These are phyloP conservation scores for Trypanosoma caninum DNA, from an alignment of 208 protist genomes.

Conservation along the genomic window DNA sequence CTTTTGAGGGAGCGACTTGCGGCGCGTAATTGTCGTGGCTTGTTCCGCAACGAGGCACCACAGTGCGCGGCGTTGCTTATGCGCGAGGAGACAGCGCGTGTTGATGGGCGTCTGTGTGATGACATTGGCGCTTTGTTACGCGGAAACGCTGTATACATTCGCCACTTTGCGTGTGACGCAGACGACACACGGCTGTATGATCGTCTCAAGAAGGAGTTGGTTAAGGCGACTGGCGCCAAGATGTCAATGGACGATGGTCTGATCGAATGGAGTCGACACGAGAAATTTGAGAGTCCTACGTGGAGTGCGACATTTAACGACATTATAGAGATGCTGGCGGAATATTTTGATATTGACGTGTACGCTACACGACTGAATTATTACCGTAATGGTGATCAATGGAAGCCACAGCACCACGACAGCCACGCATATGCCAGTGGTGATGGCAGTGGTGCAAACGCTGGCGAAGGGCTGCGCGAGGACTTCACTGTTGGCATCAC, in stretches of 20 bases:
- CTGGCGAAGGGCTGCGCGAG: conserved; percentile 53
- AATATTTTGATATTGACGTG: conserved; percentile 90
- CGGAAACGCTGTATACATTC: conserved; percentile 87
- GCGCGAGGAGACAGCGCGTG: conserved; percentile 57
- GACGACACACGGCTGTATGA: conserved; percentile 65
- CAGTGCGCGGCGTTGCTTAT: conserved; percentile 60
- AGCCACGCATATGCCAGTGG: conserved; percentile 84
- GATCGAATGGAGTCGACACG: conserved; percentile 91
- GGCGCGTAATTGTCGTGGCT: conserved; percentile 20
- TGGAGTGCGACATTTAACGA: conserved; percentile 79
- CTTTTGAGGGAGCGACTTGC: conserved; percentile 44
- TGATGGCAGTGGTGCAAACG: background rate
- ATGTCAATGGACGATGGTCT: conserved; percentile 60
- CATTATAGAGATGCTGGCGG: conserved; percentile 80
- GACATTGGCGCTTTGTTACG: conserved; percentile 65
- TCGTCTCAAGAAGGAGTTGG: conserved; percentile 63
- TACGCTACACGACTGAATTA: conserved; percentile 92
- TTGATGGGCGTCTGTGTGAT: conserved; percentile 68
- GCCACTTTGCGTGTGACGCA: conserved; percentile 66
- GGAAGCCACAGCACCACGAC: conserved; percentile 94
- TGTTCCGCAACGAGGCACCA: conserved; percentile 69
- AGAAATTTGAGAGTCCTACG: conserved; percentile 89
- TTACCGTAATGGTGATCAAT: conserved; percentile 88
- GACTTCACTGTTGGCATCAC: conserved; percentile 92
- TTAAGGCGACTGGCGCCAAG: conserved; percentile 50